A percentile compares a stretch with the other conserved stretches of the same genome.
Evolutionary conservation across 805 yeast species (phyloP).

Genomic region (Pichia thaimueangensis): DNA sequence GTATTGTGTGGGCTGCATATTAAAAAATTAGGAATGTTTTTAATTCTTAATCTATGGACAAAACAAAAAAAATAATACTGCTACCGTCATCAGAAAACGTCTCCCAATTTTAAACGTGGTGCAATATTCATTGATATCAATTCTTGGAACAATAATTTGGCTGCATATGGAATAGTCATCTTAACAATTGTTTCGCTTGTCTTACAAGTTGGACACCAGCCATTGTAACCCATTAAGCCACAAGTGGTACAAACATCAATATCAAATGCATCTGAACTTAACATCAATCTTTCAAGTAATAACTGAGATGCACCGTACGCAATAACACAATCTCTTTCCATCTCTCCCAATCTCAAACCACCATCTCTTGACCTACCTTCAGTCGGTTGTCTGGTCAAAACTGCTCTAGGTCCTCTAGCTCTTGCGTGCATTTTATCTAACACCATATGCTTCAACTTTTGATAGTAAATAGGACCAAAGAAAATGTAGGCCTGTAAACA

Average conservation of each 20-base stretch:
- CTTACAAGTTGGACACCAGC: constrained; percentile 97
- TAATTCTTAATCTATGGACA: no score
- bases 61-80: no score
- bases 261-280: constrained; percentile 95
- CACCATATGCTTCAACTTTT: constrained; percentile 98
- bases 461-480: constrained; percentile 98
- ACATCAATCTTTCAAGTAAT: constrained; percentile 88
- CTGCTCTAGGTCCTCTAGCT: constrained; percentile 98
- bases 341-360: constrained; percentile 97
- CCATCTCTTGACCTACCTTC: constrained; percentile 99
- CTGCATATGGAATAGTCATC: constrained; percentile 99
- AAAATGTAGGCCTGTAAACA: constrained; percentile 95
- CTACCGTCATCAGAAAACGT: constrained; percentile 50
- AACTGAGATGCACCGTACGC: constrained; percentile 98
- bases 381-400: constrained; percentile 94
- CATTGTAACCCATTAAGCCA: constrained; percentile 95
- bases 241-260: constrained; percentile 91
- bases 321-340: constrained; percentile 99
- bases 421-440: constrained; percentile 99
- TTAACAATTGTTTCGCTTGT: constrained; percentile 78
- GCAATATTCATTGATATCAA: constrained; percentile 98
- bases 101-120: constrained; percentile 85
- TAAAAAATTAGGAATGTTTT: no score
- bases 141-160: constrained; percentile 94
- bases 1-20: no score